These are phyloP conservation scores for Nemophila menziesii DNA, from an alignment of 257 asterid species.

Conservation along the genomic window DNA sequence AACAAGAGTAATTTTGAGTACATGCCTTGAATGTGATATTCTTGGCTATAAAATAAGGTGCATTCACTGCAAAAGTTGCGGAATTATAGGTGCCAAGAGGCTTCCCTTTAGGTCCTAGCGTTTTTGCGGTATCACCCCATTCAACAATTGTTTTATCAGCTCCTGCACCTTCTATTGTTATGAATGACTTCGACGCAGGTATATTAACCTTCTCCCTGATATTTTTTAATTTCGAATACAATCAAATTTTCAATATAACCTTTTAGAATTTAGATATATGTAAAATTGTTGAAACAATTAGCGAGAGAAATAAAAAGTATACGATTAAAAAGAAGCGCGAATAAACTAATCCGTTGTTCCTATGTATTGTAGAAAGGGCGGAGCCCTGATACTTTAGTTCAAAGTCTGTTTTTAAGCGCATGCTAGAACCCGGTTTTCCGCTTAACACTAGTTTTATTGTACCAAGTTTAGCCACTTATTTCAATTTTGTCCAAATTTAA, in stretches of 20 bases:
- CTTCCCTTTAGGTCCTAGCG: conserved; percentile 49
- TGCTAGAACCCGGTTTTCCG: no score
- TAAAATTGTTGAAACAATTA: background rate
- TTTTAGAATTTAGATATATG: background rate
- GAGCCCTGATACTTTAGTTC: no score
- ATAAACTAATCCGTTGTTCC: no score
- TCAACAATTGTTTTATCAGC: conserved; percentile 68
- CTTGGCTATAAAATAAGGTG: conserved; percentile 71
- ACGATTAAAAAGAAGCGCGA: no score
- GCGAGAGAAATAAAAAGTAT: background rate
- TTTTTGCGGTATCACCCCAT: conserved; percentile 87
- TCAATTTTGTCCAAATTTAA: no score
- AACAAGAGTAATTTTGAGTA: conserved; percentile 3
- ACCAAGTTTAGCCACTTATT: no score
- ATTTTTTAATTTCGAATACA: background rate
- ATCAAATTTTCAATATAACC: background rate
- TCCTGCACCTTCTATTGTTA: conserved; percentile 69
- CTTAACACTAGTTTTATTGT: no score
- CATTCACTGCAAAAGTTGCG: conserved; percentile 84
- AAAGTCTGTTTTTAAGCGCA: no score
- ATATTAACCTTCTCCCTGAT: conserved; percentile 76
- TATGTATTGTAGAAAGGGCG: no score
- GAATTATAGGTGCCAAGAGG: conserved; percentile 89
- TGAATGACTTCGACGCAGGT: conserved; percentile 48
- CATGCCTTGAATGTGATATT: conserved; percentile 76